These are phyloP conservation scores for Malus hybrid DNA, from an alignment of 331 rosid genomes.

Conservation along the genomic window DNA sequence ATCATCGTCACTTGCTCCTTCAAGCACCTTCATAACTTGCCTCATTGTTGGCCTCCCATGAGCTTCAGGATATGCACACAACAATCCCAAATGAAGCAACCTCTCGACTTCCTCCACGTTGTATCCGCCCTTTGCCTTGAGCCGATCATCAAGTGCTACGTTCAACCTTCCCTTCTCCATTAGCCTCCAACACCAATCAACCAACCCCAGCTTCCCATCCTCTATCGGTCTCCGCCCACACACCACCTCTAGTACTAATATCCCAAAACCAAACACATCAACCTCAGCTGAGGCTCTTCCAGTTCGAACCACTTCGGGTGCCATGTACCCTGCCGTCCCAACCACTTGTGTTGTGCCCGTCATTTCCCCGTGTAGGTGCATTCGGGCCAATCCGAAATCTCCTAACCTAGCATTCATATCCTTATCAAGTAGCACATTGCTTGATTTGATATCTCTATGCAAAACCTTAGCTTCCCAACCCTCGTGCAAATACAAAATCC, in stretches of 20 bases:
- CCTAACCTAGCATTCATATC: not conserved
- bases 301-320: not conserved
- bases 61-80: constrained; percentile 42
- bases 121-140: not conserved
- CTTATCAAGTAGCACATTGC: not conserved
- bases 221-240: not conserved
- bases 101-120: not conserved
- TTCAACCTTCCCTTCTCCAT: not conserved
- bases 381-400: not conserved
- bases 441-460: not conserved
- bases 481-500: not conserved
- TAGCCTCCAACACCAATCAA: not conserved
- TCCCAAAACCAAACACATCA: not conserved
- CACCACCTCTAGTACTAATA: not conserved
- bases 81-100: not conserved
- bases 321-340: not conserved
- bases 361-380: not conserved
- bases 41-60: constrained; percentile 45
- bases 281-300: not conserved
- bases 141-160: not conserved
- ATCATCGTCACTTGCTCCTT: constrained; percentile 4
- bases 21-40: constrained; percentile 41
- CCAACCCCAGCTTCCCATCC: too few species aligned
- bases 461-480: not conserved
- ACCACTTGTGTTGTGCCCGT: not conserved